phyloP scores from a whole-genome alignment of 2,329 filamentous ascomycete species.

The Aspergillus persii region DNA sequence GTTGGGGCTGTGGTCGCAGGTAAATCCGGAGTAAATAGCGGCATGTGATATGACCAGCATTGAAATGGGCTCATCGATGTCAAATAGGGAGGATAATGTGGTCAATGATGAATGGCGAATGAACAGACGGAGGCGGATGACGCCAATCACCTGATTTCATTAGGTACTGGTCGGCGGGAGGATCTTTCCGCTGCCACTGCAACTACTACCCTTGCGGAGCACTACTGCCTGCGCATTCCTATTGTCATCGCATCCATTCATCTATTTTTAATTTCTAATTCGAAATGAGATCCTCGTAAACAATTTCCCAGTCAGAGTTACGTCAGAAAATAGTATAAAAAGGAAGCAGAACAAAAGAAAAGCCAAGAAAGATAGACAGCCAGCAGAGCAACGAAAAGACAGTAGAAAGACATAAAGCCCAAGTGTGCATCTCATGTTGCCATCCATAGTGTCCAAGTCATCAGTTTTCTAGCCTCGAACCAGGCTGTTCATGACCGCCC shows the following conservation, averaged over 20 bases:
- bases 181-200: background rate
- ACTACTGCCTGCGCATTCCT: background rate
- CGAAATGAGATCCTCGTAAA: background rate
- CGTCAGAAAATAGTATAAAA: background rate
- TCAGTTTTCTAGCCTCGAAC: background rate
- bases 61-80: conserved; percentile 1
- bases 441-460: background rate
- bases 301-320: background rate
- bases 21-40: conserved; percentile 1
- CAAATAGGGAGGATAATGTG: background rate
- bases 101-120: background rate
- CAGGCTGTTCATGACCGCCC: background rate
- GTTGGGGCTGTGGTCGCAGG: background rate
- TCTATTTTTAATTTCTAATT: background rate
- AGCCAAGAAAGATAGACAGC: background rate
- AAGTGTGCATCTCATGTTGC: background rate
- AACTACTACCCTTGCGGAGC: background rate
- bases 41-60: conserved; percentile 4
- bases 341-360: background rate
- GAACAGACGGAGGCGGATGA: conserved; percentile 11
- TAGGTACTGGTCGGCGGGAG: background rate
- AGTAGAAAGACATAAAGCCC: no score
- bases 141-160: conserved; percentile 22
- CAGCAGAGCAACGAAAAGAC: no score
- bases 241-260: background rate